These are phyloP conservation scores for Talaromyces trachyspermus DNA, from an alignment of 495 filamentous ascomycete genomes.

Conservation along the genomic window DNA sequence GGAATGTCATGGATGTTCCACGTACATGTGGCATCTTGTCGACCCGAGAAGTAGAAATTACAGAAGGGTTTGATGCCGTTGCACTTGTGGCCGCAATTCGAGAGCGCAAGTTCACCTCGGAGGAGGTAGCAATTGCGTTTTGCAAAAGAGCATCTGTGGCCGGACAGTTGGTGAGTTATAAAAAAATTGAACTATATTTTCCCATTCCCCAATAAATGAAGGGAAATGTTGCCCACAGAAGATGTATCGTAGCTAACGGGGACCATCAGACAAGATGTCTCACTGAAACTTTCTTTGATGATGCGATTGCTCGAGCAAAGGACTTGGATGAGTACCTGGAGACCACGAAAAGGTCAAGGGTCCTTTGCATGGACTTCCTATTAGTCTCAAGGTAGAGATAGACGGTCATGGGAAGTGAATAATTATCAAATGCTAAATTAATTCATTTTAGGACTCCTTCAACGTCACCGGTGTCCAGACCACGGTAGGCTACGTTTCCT, in stretches of 20 bases:
- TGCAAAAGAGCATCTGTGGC: slow-evolving; percentile 52
- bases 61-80: slow-evolving; percentile 3
- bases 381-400: slow-evolving; percentile 54
- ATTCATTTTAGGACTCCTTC: slow-evolving; percentile 46
- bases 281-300: slow-evolving; percentile 56
- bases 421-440: not conserved
- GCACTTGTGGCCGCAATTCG: slow-evolving; percentile 19
- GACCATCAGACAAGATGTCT: slow-evolving; percentile 42
- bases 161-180: slow-evolving; percentile 35
- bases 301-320: slow-evolving; percentile 32
- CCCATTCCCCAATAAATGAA: not conserved
- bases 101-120: slow-evolving; percentile 32
- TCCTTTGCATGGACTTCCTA: slow-evolving; percentile 60
- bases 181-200: not conserved
- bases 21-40: slow-evolving; percentile 3
- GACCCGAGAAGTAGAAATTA: not conserved
- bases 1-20: not conserved
- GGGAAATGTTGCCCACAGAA: not conserved
- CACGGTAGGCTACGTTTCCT: slow-evolving; percentile 16
- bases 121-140: slow-evolving; percentile 48
- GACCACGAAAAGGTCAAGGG: slow-evolving; percentile 36
- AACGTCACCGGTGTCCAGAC: slow-evolving; percentile 48
- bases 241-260: not conserved
- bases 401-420: slow-evolving; percentile 15
- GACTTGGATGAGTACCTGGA: slow-evolving; percentile 34